Base-by-base conservation (phyloP, 2,329 filamentous ascomycete species). In the Ophiostoma perfectum region DNA sequence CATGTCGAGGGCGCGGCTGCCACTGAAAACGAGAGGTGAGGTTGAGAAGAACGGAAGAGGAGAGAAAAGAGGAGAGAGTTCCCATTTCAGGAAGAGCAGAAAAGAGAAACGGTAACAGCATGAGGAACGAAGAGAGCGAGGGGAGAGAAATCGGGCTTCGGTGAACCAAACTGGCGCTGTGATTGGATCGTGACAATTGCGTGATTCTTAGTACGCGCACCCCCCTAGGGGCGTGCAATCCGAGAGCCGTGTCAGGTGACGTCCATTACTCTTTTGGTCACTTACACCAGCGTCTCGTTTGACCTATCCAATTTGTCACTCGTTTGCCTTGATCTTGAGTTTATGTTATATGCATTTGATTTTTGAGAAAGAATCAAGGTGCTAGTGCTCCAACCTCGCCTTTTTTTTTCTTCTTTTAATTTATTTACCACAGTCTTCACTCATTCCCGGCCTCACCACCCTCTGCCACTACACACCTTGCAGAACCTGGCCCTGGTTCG, bases 401-500 rank as follows among this genome's bases (percentile, higher is more conserved):
- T 5, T 47, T 14, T 14, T 47, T 47, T 5, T 47, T 47, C 11
- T 47, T n/a, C 8, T 12, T 18, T 47, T 52, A 18, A 52, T 16
- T n/a, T 18, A 18, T 5, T 52, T 18, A 18, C 16, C 7, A n/a
- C 16, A 52, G 6, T 18, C 14, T 2, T 27, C 27, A 27, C 27
- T 27, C 27, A 27, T 27, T 27, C 27, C 27, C 27, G 27, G 27
- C 27, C 45, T 14, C 7, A 14, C 11, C 7, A 2, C 1, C 45
- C 45, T 49, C 14, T 49, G 45, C 1, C 5, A 49, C 14, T 14
- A 49, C 39, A 75, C 72, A 11, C n/a, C 1, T 14, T 9, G n/a
- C 42, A 81, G 78, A 44, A 74, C 74, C 69, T 80, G 77, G 38
- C 78, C 79, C 66, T 76, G 75, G 69, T 79, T 74, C 5, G 82